Evolutionary conservation across 2,329 filamentous ascomycete genomes (phyloP), one percentile per base, ranked within the genome.

Genomic region (Elsinoe ampelina): DNA sequence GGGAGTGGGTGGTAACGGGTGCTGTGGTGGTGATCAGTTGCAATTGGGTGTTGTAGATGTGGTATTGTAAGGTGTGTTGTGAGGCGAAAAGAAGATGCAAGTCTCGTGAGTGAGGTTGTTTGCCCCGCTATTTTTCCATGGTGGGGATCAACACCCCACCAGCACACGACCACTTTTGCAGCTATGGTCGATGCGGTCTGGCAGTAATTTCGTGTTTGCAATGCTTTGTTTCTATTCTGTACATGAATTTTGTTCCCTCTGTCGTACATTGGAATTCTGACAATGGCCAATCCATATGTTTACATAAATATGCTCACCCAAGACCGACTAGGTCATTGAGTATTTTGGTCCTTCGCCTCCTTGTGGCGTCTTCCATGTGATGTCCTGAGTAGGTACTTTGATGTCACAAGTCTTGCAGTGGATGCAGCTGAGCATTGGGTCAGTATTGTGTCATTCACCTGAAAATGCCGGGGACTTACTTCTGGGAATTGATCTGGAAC

Each of bases 351-450:
- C 82, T 67, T 85, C 93, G 54, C 92, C 93, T 62, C 93, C 69
- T 59, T 96, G 90, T 5, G 93, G 93, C 32, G 93, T 93, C 64
- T 89, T 83, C 89, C 89, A 70, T 38, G 59, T 96, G 73, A 98
- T 97, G 69, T 97, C 93, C 75, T 98, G 93, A 61, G 85, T 82
- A 6, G 93, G 93, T 13, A 89, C 92, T 76, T 98, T 98, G 76
- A 98, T 98, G 72, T 98, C 93, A 71, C 93, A 98, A 12, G 93
- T 98, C 80, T 98, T 98, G 80, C 93, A 98, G 74, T 98, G 93
- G 62, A 98, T 95, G 71, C 93, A 98, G 74, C 91, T 95, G 64
- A 39, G 19, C 15, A 39, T 10, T 3, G 51, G 2, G 68, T 70
- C 67, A 74, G 66, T 41, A 19, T 12, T 5, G 15, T 7, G 26